Evolutionary conservation across 31 red algal genomes (phyloP).

Genomic region (Porphyra umbilicalis): DNA sequence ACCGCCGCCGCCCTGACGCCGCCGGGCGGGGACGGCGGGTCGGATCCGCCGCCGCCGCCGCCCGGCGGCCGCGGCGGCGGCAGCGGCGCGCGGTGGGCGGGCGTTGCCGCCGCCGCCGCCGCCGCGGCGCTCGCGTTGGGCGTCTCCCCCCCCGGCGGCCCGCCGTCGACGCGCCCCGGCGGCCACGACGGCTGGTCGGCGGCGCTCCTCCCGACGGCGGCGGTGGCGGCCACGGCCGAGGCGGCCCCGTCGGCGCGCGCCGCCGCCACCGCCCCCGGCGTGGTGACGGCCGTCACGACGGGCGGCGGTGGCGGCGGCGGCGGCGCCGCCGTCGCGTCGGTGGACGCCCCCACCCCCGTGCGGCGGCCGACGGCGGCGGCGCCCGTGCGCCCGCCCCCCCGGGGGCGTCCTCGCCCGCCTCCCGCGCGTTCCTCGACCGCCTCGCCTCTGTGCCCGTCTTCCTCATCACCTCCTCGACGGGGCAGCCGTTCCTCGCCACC

Average conservation of each 20-base stretch:
- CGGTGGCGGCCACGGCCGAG: neutral
- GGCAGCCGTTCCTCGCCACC: constrained; percentile 89
- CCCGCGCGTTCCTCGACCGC: constrained; percentile 23
- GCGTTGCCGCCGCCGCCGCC: no score
- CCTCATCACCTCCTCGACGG: constrained; percentile 77
- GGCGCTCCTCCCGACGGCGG: no score
- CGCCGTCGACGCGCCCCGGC: no score
- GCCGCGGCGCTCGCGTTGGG: no score
- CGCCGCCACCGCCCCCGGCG: neutral
- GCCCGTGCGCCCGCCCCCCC: neutral
- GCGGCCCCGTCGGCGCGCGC: neutral
- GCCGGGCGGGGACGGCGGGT: no score
- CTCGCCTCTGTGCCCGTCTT: constrained; percentile 88
- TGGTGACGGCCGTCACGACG: neutral
- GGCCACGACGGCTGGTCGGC: no score
- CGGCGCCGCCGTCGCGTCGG: no score
- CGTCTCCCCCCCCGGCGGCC: no score
- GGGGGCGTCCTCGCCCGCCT: neutral
- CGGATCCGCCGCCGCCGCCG: no score
- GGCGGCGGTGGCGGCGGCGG: neutral
- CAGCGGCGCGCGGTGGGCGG: no score
- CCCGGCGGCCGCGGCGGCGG: no score
- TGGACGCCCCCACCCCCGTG: neutral
- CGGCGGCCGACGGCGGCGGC: neutral
- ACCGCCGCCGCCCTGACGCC: no score